Percentiles rank a stretch among this genome's conserved stretches.
phyloP scores from a whole-genome alignment of 2,329 filamentous ascomycete species.

The Sphaerostilbella broomeana region DNA sequence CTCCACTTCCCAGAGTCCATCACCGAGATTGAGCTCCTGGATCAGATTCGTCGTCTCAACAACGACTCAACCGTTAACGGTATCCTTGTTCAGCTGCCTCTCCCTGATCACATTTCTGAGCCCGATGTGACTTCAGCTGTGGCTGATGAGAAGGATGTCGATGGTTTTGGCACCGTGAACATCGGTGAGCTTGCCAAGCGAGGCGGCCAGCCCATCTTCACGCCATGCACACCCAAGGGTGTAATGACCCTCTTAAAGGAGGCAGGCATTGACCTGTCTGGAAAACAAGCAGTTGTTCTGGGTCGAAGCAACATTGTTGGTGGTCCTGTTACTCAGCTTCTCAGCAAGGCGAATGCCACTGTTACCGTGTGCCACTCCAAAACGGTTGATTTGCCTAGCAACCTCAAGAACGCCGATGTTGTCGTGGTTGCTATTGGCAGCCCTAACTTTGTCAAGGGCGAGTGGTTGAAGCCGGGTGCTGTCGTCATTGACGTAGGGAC shows the following conservation, averaged over 20 bases:
- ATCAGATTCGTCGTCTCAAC: constrained; percentile 76
- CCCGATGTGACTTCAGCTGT: constrained; percentile 86
- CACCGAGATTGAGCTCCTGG: constrained; percentile 77
- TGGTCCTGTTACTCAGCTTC: constrained; percentile 89
- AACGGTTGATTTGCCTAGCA: constrained; percentile 64
- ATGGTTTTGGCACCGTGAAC: constrained; percentile 89
- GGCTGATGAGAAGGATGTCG: constrained; percentile 90
- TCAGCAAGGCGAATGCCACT: constrained; percentile 93
- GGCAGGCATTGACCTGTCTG: constrained; percentile 72
- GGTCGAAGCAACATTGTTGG: constrained; percentile 96
- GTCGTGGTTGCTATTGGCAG: constrained; percentile 88
- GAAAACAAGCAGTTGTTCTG: constrained; percentile 91
- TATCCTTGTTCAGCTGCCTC: constrained; percentile 86
- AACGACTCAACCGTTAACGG: constrained; percentile 81
- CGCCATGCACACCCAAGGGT: constrained; percentile 93
- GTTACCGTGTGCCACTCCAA: constrained; percentile 94
- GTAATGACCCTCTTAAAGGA: constrained; percentile 89
- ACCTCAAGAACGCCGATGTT: constrained; percentile 80
- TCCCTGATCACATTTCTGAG: constrained; percentile 86
- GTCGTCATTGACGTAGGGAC: constrained; percentile 97
- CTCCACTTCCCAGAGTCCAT: constrained; percentile 77
- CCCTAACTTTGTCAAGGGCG: constrained; percentile 81
- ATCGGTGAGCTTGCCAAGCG: constrained; percentile 97
- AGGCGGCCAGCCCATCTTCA: constrained; percentile 81
- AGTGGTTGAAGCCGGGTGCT: constrained; percentile 91